These are phyloP conservation scores for Cercospora sp. DNA, from an alignment of 2,329 filamentous ascomycete species.

Conservation along the genomic window DNA sequence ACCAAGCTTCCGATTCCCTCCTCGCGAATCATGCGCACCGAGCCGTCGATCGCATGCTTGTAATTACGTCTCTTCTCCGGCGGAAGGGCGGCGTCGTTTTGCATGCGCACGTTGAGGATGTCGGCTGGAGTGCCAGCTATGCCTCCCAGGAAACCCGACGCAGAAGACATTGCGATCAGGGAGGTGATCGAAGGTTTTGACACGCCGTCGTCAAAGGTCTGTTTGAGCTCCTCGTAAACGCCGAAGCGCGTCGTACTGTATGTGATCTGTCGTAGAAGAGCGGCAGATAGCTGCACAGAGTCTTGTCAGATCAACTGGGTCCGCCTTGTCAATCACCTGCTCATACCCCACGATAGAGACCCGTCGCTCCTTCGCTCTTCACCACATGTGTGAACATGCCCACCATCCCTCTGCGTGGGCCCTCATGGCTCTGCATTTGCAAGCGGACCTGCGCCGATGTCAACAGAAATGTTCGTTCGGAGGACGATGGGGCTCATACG, in stretches of 20 bases:
- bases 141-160: slow-evolving; percentile 85
- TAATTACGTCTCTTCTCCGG: slow-evolving; percentile 77
- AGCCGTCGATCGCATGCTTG: slow-evolving; percentile 80
- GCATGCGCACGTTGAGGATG: slow-evolving; percentile 97
- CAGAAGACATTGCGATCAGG: slow-evolving; percentile 77
- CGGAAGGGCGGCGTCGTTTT: slow-evolving; percentile 82
- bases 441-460: slow-evolving; percentile 67
- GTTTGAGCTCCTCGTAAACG: slow-evolving; percentile 91
- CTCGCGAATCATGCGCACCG: slow-evolving; percentile 80
- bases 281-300: slow-evolving; percentile 69
- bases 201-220: slow-evolving; percentile 57
- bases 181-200: slow-evolving; percentile 64
- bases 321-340: not conserved
- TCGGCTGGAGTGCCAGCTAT: slow-evolving; percentile 92
- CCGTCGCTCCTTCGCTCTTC: slow-evolving; percentile 70
- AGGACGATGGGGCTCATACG: not conserved
- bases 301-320: slow-evolving; percentile 6
- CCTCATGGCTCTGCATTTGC: slow-evolving; percentile 77
- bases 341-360: slow-evolving; percentile 77
- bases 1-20: slow-evolving; percentile 78
- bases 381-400: slow-evolving; percentile 83
- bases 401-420: slow-evolving; percentile 72
- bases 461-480: slow-evolving; percentile 19
- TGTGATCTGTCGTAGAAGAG: slow-evolving; percentile 84
- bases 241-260: slow-evolving; percentile 97